Evolutionary conservation across 805 yeast species (phyloP), one percentile per base, ranked within the genome.

Genomic region (Yarrowia alimentaria): DNA sequence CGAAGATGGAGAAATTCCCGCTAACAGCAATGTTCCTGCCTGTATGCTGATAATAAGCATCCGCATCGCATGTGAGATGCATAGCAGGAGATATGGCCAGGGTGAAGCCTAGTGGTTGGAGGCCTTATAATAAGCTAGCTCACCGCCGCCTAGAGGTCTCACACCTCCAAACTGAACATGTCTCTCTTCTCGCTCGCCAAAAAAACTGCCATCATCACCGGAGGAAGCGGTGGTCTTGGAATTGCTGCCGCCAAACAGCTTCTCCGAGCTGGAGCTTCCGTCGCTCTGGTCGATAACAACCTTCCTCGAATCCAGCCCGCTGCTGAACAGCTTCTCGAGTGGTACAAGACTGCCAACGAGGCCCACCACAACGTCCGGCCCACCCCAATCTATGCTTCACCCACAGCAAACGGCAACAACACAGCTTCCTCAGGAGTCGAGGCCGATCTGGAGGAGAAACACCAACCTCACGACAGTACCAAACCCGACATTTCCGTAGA

Each of bases 201-300:
- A 54, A 78, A 81, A 62, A 71, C 83, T 51, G 87, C 88, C 32
- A 73, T 85, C 35, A 70, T 85, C 56, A 85, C 93, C 28, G 93
- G 93, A 38, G 93, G 90, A 7, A 81, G 88, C 26, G 93, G 93
- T 40, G 91, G 90, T 13, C 70, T 85, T 58, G 81, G 86, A 1
- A 69, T 80, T 28, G 80, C 83, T 12, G 62, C 83, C 49, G 72
- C 83, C 52, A 77, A 81, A 60, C 85, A 86, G 13, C 68, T 85
- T 28, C 65, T 85, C 10, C 85, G 85, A 4, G 85, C 84, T 60
- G 94, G 91, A 28, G 86, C 91, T 3, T 80, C 81, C 17, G 69
- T 85, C 33, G 93, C 93, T 21, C 71, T 85, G 34, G 72, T 84
- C 26, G 93, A 85, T 64, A 73, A 81, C 68, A 78, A 79, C 68